phyloP scores from a whole-genome alignment of 1,284 basidiomycete genomes.

The Xerocomus tenax region DNA sequence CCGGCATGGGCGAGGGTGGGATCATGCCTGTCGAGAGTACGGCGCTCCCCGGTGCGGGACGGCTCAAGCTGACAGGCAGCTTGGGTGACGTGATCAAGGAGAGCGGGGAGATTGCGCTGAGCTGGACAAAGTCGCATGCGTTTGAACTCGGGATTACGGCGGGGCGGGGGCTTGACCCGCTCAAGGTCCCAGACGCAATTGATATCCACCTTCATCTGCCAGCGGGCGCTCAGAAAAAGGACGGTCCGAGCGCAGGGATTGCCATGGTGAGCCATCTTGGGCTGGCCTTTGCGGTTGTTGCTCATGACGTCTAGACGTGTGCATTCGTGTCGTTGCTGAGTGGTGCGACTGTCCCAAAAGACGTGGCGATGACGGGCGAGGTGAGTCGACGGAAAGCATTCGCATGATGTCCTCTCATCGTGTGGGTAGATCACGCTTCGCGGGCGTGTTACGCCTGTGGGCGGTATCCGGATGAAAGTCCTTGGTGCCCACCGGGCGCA shows the following conservation, averaged over 20 bases:
- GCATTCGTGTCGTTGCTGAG: slow-evolving; percentile 79
- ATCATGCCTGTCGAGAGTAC: slow-evolving; percentile 78
- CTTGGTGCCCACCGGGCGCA: slow-evolving; percentile 79
- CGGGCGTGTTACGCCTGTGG: slow-evolving; percentile 72
- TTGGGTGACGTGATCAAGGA: slow-evolving; percentile 84
- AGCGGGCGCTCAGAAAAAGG: slow-evolving; percentile 81
- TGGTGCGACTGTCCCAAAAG: slow-evolving; percentile 59
- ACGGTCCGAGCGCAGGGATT: slow-evolving; percentile 82
- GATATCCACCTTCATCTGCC: slow-evolving; percentile 88
- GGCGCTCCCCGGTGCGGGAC: slow-evolving; percentile 62
- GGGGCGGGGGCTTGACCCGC: slow-evolving; percentile 58
- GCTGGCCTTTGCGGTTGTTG: neutral
- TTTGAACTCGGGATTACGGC: slow-evolving; percentile 73
- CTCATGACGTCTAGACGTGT: slow-evolving; percentile 45
- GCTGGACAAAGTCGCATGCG: slow-evolving; percentile 79
- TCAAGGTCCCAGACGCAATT: slow-evolving; percentile 60
- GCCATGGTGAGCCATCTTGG: slow-evolving; percentile 54
- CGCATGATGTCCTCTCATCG: slow-evolving; percentile 1
- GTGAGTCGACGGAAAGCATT: slow-evolving; percentile 28
- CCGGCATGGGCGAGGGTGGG: slow-evolving; percentile 80
- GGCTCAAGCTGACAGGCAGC: slow-evolving; percentile 72
- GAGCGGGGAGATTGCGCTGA: slow-evolving; percentile 78
- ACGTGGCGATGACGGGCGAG: slow-evolving; percentile 80
- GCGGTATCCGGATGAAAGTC: slow-evolving; percentile 57
- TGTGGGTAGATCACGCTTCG: slow-evolving; percentile 59